phyloP scores from a whole-genome alignment of 306 rosid genomes.

The Acacia confusa region DNA sequence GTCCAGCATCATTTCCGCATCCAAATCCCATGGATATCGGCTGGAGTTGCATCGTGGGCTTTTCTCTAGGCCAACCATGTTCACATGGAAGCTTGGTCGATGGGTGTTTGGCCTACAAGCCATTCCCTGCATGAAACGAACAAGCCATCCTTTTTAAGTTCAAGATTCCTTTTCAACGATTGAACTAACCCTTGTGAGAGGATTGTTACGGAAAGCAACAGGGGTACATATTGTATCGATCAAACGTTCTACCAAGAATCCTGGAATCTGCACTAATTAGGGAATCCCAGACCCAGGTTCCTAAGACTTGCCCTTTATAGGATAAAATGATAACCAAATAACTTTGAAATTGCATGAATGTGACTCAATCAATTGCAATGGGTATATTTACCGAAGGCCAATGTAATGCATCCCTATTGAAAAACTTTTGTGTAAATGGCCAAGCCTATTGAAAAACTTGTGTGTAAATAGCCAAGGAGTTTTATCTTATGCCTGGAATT shows the following conservation, averaged over 20 bases:
- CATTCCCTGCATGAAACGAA: constrained; percentile 74
- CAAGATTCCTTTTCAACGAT: constrained; percentile 3
- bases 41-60: constrained; percentile 77
- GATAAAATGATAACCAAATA: not conserved
- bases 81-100: constrained; percentile 93
- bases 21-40: constrained; percentile 94
- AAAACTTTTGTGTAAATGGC: no score
- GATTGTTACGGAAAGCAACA: not conserved
- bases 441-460: not conserved
- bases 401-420: not conserved
- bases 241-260: not conserved
- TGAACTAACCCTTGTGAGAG: not conserved
- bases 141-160: not conserved
- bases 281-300: not conserved
- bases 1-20: constrained; percentile 95
- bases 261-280: not conserved
- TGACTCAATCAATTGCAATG: constrained; percentile 1
- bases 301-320: not conserved
- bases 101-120: constrained; percentile 98
- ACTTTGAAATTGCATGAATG: not conserved
- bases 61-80: constrained; percentile 97
- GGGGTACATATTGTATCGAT: constrained; percentile 12
- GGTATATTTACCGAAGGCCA: not conserved
- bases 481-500: not conserved
- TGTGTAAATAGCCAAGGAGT: not conserved